Conservation (phyloP, 768 basidiomycete genomes). For the Ramaria sp. region DNA sequence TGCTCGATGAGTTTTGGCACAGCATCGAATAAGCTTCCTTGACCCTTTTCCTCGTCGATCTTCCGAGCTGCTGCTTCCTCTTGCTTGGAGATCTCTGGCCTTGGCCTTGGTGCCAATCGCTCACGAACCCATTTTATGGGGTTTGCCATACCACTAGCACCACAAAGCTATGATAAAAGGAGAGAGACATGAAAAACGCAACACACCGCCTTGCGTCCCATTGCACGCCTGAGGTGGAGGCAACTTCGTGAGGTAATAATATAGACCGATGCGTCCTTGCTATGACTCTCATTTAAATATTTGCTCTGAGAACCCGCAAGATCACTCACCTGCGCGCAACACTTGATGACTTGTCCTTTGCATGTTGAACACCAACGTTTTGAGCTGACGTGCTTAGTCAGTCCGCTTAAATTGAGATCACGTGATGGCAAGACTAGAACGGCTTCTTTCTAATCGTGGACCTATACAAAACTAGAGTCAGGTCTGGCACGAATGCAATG, state of each 20-base stretch:
- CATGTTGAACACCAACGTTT: not conserved
- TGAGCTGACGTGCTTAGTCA: not conserved
- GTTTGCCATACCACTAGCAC: conserved; percentile 36
- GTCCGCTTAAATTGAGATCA: too few species aligned
- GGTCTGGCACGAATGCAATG: conserved; percentile 19
- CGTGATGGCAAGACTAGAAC: too few species aligned
- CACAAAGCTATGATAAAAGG: conserved; percentile 1
- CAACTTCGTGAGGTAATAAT: conserved; percentile 1
- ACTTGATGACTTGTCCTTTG: conserved; percentile 1
- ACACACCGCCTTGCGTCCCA: conserved; percentile 1
- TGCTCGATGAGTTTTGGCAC: conserved; percentile 8
- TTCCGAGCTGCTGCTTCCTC: conserved; percentile 27
- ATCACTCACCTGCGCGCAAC: not conserved
- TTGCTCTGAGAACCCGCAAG: not conserved
- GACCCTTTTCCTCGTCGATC: conserved; percentile 7
- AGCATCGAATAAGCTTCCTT: conserved; percentile 11
- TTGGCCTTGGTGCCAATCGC: conserved; percentile 38
- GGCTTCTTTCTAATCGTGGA: too few species aligned
- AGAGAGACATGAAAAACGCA: not conserved
- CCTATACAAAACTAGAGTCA: not conserved
- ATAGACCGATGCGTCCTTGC: not conserved
- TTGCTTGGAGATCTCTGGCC: conserved; percentile 28
- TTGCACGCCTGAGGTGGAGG: conserved; percentile 1
- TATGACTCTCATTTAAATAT: not conserved
- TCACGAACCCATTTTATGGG: conserved; percentile 58